Evolutionary conservation across 805 yeast genomes (phyloP).

Genomic region (Myxozyma nipponensis): DNA sequence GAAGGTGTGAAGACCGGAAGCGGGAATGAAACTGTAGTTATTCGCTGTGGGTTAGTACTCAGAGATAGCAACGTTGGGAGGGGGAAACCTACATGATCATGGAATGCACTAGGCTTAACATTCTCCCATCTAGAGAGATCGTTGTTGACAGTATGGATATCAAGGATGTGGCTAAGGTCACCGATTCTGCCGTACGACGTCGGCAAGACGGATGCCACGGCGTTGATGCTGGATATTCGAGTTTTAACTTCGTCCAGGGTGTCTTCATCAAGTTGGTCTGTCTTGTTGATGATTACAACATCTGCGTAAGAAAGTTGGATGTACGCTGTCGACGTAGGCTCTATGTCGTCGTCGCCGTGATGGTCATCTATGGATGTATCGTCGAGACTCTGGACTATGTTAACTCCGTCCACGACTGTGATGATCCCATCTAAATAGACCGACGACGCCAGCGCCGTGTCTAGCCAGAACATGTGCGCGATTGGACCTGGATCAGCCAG

Average conservation of each 20-base stretch:
- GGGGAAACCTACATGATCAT: constrained; percentile 23
- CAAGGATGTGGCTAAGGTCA: constrained; percentile 60
- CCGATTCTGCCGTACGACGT: constrained; percentile 70
- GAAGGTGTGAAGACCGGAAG: constrained; percentile 42
- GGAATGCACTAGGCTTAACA: constrained; percentile 21
- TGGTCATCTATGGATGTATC: constrained; percentile 46
- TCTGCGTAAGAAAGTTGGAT: constrained; percentile 90
- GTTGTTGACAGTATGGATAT: constrained; percentile 71
- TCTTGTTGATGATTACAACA: constrained; percentile 70
- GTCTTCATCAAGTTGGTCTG: constrained; percentile 47
- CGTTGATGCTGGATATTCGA: constrained; percentile 56
- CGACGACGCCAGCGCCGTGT: constrained; percentile 77
- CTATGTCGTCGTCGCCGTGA: constrained; percentile 33
- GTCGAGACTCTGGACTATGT: constrained; percentile 60
- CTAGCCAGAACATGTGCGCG: constrained; percentile 96
- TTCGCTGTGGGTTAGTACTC: constrained; percentile 35
- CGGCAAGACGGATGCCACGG: constrained; percentile 59
- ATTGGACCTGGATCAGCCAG: constrained; percentile 98
- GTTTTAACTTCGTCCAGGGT: constrained; percentile 37
- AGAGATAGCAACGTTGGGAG: no score
- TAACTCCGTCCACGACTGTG: constrained; percentile 69
- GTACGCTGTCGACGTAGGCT: constrained; percentile 72
- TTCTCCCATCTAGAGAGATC: constrained; percentile 19
- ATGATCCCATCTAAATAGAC: constrained; percentile 89
- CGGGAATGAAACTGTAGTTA: constrained; percentile 51